Base-by-base conservation (phyloP, 106 monocot species). In the Dioscorea dumetorum region DNA sequence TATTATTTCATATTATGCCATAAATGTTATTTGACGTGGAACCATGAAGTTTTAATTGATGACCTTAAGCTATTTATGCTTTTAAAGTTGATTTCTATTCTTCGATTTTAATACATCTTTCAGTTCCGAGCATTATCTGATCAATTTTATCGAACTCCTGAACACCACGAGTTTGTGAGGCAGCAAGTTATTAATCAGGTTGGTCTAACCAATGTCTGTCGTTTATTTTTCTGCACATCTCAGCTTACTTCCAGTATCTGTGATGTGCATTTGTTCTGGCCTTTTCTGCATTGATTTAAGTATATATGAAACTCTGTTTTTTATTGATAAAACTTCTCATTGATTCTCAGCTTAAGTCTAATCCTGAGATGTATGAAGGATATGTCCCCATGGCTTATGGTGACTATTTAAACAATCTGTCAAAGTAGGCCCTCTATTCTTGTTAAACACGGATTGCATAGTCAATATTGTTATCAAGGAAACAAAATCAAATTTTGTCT, bases 311-410 rank as follows among this genome's bases (percentile, higher is more conserved):
- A 13, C 7, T 18, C n/a, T 28, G 28, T 41, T 41, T 50, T 50
- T 50, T 22, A 20, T 50, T 21, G 50, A 50, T 19, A 14, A n/a
- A 49, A 19, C 69, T 66, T 13, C 24, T 48, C 19, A 21, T 60
- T 33, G 50, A 10, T 71, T 54, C 22, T 64, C 87, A 99, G 97
- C 90, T 99, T 4, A 79, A 90, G 68, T 77, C 82, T 58, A 70
- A 90, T 35, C 92, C 83, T 48, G 90, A 99, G 23, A 81, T 87
- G 21, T 99, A 99, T 32, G 89, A 87, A 33, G 97, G 92, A 74
- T 92, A 99, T 85, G 97, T 99, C 49, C 97, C 97, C 7, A 93
- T 99, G 97, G 76, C 84, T 41, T 99, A 92, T 63, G 49, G 34
- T 81, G 92, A 99, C 15, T 99, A 99, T 69, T 72, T 99, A 74